Evolutionary conservation across 768 basidiomycete species (phyloP), one percentile per base, ranked within the genome.

Genomic region (Boletus edulis): DNA sequence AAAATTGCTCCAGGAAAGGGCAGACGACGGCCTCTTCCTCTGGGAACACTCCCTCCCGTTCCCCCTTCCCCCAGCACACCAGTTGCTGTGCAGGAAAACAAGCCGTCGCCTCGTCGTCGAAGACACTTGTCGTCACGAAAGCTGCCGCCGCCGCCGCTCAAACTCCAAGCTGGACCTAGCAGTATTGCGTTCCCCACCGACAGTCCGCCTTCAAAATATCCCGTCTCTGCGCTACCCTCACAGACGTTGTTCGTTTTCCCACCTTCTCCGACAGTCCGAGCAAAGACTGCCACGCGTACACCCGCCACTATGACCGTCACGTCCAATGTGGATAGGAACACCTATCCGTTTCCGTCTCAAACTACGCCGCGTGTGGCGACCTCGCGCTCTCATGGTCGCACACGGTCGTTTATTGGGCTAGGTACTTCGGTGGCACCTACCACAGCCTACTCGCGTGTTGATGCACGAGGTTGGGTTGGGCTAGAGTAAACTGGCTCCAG

Each of bases 221-320:
- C 62, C n/a, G 59, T 66, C 31, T 59, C 71, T 24, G 66, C 64
- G 51, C 80, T 85, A 34, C 87, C 88, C 32, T 89, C 90, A 2
- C 91, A 93, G 67, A 93, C 91, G 0, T 77, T 93, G 44, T 92
- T 93, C 62, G 85, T 93, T 37, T 93, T 93, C 66, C 91, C 91
- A 2, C 89, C 91, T 32, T 92, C 90, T 5, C 89, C 82, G 71
- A 78, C 69, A 8, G 46, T 83, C 78, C 45, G 62, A 75, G 58
- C 59, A 31, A 29, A 62, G 65, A 78, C 76, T 63, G 76, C 83
- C 43, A 80, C 79, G 49, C 70, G 73, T 38, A 90, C 87, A 49
- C 89, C 91, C 27, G 88, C 89, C 45, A 88, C 90, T 35, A 85
- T 92, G 83, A 91, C 87, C 37, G 74, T 93, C 51, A 89, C 83